Percentiles rank a stretch among this genome's conserved stretches.
phyloP scores from a whole-genome alignment of 257 asterid genomes.

The Fraxinus anomala region DNA sequence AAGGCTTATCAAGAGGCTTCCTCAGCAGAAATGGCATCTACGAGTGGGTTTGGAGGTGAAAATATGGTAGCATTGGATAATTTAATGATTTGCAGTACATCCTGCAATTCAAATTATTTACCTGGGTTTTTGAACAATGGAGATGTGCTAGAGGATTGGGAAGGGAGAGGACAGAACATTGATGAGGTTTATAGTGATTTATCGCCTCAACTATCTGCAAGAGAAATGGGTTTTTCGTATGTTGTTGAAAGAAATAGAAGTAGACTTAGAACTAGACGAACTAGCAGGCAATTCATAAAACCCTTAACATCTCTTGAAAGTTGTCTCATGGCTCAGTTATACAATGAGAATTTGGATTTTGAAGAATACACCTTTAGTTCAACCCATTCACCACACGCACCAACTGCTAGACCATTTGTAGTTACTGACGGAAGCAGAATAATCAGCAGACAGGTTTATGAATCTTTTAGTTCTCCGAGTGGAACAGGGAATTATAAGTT shows the following conservation, averaged over 20 bases:
- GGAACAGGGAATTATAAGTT: constrained; percentile 29
- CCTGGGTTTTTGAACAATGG: constrained; percentile 26
- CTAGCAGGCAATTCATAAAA: constrained; percentile 37
- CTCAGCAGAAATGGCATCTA: constrained; percentile 40
- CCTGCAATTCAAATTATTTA: constrained; percentile 25
- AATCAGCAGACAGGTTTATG: constrained; percentile 38
- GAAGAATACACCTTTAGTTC: constrained; percentile 46
- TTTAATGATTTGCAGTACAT: constrained; percentile 22
- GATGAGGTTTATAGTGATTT: constrained; percentile 36
- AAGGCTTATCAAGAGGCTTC: constrained; percentile 27
- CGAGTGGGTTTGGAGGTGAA: constrained; percentile 38
- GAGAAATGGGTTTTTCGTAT: constrained; percentile 46
- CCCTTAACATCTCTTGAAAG: constrained; percentile 76
- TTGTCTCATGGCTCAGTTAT: constrained; percentile 85
- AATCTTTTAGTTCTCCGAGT: constrained; percentile 31
- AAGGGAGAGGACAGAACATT: constrained; percentile 24
- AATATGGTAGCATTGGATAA: constrained; percentile 22
- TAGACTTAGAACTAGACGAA: constrained; percentile 53
- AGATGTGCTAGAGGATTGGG: constrained; percentile 35
- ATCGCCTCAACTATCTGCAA: constrained; percentile 37
- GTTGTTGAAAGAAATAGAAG: constrained; percentile 50
- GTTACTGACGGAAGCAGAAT: constrained; percentile 62
- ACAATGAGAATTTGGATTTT: constrained; percentile 44
- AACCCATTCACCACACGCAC: constrained; percentile 34
- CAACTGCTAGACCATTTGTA: constrained; percentile 49